Percentiles rank a stretch among this genome's conserved stretches.
phyloP scores from a whole-genome alignment of 1,139 yeast species.

The Geotrichum klebahnii region DNA sequence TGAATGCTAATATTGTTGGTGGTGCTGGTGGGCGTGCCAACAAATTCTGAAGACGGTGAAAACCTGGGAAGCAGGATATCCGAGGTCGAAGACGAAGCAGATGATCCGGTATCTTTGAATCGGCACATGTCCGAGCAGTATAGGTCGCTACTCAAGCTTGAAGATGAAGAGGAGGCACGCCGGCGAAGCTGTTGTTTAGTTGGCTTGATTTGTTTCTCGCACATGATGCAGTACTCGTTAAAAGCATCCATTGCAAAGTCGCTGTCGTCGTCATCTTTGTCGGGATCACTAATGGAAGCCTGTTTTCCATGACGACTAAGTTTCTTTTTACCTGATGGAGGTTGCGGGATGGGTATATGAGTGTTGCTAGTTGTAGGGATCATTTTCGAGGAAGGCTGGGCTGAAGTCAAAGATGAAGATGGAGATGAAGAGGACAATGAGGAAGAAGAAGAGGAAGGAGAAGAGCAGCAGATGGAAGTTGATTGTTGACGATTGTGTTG shows the following conservation, averaged over 20 bases:
- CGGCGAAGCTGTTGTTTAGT: neutral
- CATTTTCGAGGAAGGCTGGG: neutral
- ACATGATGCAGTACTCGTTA: slow-evolving; percentile 10
- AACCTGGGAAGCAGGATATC: neutral
- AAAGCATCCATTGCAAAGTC: slow-evolving; percentile 7
- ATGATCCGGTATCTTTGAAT: neutral
- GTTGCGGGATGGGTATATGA: no score
- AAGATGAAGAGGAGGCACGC: neutral
- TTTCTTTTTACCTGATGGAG: neutral
- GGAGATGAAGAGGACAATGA: neutral
- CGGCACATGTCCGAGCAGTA: neutral
- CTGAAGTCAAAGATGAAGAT: neutral
- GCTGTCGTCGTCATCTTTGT: neutral
- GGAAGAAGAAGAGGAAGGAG: neutral
- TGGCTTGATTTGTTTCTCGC: slow-evolving; percentile 2
- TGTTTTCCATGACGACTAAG: neutral
- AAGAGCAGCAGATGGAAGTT: neutral
- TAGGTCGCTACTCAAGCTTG: neutral
- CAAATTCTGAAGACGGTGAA: neutral
- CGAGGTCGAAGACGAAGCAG: neutral
- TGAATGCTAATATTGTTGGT: no score
- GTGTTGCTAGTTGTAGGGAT: neutral
- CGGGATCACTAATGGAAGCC: neutral
- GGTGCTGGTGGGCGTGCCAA: neutral
- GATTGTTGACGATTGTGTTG: neutral